A percentile compares a stretch with the other conserved stretches of the same genome.
phyloP scores from a whole-genome alignment of 768 basidiomycete species.

The Naganishia antarctica region DNA sequence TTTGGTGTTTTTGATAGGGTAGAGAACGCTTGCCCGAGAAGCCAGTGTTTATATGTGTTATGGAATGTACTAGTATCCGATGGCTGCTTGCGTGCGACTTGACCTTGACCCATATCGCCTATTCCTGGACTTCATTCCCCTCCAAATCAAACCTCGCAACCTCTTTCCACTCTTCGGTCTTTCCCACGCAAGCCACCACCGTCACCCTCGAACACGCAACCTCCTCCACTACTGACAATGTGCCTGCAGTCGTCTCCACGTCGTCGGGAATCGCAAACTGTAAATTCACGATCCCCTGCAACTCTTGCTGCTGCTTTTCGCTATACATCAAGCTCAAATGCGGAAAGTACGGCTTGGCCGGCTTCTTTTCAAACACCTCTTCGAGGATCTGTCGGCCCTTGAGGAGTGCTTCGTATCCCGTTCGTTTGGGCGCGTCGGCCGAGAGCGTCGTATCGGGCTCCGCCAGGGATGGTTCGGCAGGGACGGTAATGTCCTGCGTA shows the following conservation, averaged over 20 bases:
- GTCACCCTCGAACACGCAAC: constrained; percentile 17
- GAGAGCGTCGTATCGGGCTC: neutral
- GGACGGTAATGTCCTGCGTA: constrained; percentile 11
- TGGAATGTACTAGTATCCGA: too few relatives aligned
- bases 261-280: neutral
- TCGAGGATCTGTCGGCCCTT: constrained; percentile 9
- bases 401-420: constrained; percentile 17
- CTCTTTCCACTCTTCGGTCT: constrained; percentile 15
- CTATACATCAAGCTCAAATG: constrained; percentile 21
- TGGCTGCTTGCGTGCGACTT: too few relatives aligned
- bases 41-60: too few relatives aligned
- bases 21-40: too few relatives aligned
- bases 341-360: constrained; percentile 8
- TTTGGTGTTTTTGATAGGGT: too few relatives aligned
- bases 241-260: neutral
- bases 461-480: constrained; percentile 8
- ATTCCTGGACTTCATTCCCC: constrained; percentile 4
- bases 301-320: neutral
- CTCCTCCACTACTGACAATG: neutral
- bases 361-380: constrained; percentile 10
- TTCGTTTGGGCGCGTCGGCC: neutral
- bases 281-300: constrained; percentile 11
- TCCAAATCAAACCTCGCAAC: constrained; percentile 20
- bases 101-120: too few relatives aligned
- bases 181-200: constrained; percentile 6